Evolutionary conservation across 768 basidiomycete genomes (phyloP).

Genomic region (Neoboletus brunneissimus): DNA sequence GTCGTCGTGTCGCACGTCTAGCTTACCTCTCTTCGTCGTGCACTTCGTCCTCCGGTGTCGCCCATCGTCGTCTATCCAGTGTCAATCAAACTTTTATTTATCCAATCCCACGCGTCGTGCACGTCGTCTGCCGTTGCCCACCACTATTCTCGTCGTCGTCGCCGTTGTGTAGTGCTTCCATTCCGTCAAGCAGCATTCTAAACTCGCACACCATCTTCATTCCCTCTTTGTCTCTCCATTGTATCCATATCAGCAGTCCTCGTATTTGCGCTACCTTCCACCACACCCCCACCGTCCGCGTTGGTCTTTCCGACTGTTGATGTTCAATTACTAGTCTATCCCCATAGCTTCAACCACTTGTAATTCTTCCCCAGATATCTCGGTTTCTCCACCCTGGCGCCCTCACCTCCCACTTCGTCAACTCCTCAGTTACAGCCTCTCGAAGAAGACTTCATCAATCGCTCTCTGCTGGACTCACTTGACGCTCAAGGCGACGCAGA

Average conservation of each 20-base stretch:
- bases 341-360: conserved; percentile 28
- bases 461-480: conserved; percentile 77
- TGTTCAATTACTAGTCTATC: conserved; percentile 36
- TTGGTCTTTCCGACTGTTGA: conserved; percentile 41
- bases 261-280: conserved; percentile 35
- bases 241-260: conserved; percentile 43
- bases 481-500: conserved; percentile 84
- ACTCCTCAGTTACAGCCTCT: conserved; percentile 36
- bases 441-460: conserved; percentile 80
- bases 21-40: conserved; percentile 19
- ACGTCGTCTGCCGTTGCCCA: conserved; percentile 36
- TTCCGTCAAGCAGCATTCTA: conserved; percentile 31
- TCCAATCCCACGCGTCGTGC: conserved; percentile 46
- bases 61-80: conserved; percentile 22
- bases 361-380: conserved; percentile 26
- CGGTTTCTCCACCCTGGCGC: conserved; percentile 49
- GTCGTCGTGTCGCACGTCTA: conserved; percentile 39
- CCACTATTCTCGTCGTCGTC: conserved; percentile 19
- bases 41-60: conserved; percentile 20
- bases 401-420: conserved; percentile 37
- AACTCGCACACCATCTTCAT: conserved; percentile 21
- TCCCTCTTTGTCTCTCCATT: conserved; percentile 32
- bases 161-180: conserved; percentile 28
- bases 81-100: conserved; percentile 32
- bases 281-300: conserved; percentile 28